Conservation (phyloP, 2,329 filamentous ascomycete species). For the Verticillium longisporum region DNA sequence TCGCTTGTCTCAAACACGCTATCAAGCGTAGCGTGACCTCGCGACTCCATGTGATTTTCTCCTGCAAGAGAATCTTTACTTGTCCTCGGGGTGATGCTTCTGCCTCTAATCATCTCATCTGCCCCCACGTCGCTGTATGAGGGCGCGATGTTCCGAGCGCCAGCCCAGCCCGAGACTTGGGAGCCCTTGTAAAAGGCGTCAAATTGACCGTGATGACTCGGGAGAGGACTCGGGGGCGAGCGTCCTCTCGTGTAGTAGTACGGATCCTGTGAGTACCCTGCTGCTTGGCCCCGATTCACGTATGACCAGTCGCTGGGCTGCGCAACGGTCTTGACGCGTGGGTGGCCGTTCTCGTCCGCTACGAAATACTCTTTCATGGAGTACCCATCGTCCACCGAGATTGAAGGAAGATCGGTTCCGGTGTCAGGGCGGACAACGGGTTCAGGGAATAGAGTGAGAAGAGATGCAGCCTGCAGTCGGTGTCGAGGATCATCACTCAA, state of each 20-base stretch:
- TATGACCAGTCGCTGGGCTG: slow-evolving; percentile 37
- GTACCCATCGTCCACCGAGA: slow-evolving; percentile 32
- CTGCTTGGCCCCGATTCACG: slow-evolving; percentile 24
- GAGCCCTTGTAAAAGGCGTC: slow-evolving; percentile 20
- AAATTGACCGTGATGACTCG: slow-evolving; percentile 32
- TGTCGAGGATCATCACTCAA: slow-evolving; percentile 66
- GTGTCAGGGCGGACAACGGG: not conserved
- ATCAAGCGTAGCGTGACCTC: not conserved
- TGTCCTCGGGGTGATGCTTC: slow-evolving; percentile 11
- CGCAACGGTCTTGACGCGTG: slow-evolving; percentile 31
- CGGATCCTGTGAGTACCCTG: slow-evolving; percentile 29
- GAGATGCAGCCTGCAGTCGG: slow-evolving; percentile 64
- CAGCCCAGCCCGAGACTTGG: slow-evolving; percentile 28
- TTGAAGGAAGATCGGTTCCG: slow-evolving; percentile 14
- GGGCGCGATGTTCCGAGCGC: slow-evolving; percentile 28
- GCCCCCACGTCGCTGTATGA: slow-evolving; percentile 28
- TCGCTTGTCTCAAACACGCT: too few relatives aligned
- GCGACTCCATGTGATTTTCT: not conserved
- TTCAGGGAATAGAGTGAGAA: slow-evolving; percentile 62
- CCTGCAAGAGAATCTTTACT: slow-evolving; percentile 3
- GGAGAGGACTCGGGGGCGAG: slow-evolving; percentile 45
- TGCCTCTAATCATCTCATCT: slow-evolving; percentile 10
- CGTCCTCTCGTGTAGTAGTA: slow-evolving; percentile 43
- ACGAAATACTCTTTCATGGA: slow-evolving; percentile 30
- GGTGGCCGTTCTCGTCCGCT: slow-evolving; percentile 26